Percentiles rank a stretch among this genome's conserved stretches.
These are phyloP conservation scores for Aspergillus leporis DNA, from an alignment of 495 filamentous ascomycete species.

Conservation along the genomic window DNA sequence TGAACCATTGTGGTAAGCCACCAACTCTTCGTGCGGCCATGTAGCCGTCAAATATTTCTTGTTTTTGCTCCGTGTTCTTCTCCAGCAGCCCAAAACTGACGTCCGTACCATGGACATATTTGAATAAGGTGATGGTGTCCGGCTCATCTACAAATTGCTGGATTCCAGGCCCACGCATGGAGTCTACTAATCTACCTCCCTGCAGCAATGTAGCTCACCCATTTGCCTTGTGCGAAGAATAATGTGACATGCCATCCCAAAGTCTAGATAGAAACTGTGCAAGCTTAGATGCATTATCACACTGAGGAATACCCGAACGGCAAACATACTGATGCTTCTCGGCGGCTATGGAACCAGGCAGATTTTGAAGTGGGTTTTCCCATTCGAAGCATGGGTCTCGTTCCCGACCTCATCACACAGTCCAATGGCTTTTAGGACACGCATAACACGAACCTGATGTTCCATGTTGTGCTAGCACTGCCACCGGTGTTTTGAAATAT, in stretches of 20 bases:
- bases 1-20: constrained; percentile 28
- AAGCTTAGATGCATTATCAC: not conserved
- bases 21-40: constrained; percentile 27
- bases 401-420: constrained; percentile 25
- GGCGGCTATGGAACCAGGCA: constrained; percentile 24
- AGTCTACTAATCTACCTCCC: constrained; percentile 26
- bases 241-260: constrained; percentile 3
- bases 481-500: not conserved
- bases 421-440: constrained; percentile 22
- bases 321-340: constrained; percentile 27
- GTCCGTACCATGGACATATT: constrained; percentile 22
- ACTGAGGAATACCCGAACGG: not conserved
- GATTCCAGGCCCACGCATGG: constrained; percentile 27
- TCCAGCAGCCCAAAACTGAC: constrained; percentile 26
- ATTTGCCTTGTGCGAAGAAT: not conserved
- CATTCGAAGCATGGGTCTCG: constrained; percentile 23
- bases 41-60: constrained; percentile 29
- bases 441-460: constrained; percentile 28
- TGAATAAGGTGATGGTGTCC: constrained; percentile 20
- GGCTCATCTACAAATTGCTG: constrained; percentile 28
- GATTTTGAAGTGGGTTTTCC: constrained; percentile 22
- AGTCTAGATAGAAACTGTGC: not conserved
- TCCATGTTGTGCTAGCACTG: constrained; percentile 9
- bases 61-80: constrained; percentile 23
- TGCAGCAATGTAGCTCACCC: not conserved